Evolutionary conservation across 2,329 filamentous ascomycete genomes (phyloP).

Genomic region (Pseudogymnoascus sp.): DNA sequence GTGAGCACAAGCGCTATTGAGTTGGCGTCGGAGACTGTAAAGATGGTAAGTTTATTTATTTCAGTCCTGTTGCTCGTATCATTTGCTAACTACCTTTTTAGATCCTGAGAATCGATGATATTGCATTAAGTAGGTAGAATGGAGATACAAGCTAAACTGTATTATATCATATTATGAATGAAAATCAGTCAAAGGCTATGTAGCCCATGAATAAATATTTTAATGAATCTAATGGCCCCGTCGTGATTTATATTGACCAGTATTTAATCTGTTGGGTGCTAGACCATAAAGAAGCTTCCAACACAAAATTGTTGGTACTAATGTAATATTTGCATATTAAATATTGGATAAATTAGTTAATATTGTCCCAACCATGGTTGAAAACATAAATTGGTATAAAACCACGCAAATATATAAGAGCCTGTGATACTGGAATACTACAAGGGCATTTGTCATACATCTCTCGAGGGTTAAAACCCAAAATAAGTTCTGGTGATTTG

Average conservation of each 20-base stretch:
- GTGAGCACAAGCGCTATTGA: constrained; percentile 98
- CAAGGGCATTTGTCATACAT: too few relatives aligned
- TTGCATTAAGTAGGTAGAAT: constrained; percentile 51
- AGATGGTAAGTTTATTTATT: constrained; percentile 49
- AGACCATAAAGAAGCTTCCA: too few relatives aligned
- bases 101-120: constrained; percentile 59
- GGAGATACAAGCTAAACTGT: constrained; percentile 10
- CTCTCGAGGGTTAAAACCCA: too few relatives aligned
- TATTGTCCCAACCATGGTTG: too few relatives aligned
- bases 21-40: constrained; percentile 94
- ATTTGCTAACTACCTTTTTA: neutral
- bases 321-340: too few relatives aligned
- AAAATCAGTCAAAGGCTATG: constrained; percentile 7
- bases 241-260: neutral
- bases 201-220: constrained; percentile 10
- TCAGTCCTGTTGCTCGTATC: neutral
- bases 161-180: constrained; percentile 10
- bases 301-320: too few relatives aligned
- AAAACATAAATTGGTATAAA: too few relatives aligned
- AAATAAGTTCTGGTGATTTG: too few relatives aligned
- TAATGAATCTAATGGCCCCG: neutral
- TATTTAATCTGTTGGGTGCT: neutral
- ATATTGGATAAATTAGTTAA: too few relatives aligned
- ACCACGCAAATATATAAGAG: neutral
- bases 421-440: too few relatives aligned